Evolutionary conservation across 139 green algal genomes (phyloP).

Genomic region (Mychonastes homosphaera): DNA sequence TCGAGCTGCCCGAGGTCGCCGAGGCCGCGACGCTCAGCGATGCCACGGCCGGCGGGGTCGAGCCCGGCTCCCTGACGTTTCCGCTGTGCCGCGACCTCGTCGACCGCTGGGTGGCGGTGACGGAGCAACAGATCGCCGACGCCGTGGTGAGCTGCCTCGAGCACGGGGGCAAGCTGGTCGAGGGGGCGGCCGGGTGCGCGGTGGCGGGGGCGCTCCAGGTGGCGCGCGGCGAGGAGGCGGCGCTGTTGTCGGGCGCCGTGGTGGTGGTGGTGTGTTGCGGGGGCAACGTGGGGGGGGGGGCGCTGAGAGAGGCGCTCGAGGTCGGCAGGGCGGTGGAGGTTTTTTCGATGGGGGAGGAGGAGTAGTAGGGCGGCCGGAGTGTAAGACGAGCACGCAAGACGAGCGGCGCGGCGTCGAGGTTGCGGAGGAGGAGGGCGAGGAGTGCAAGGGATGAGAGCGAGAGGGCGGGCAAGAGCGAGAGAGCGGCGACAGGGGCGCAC

Average conservation of each 20-base stretch:
- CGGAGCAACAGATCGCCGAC: slow-evolving; percentile 46
- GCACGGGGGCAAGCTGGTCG: slow-evolving; percentile 35
- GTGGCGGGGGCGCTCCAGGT: slow-evolving; percentile 37
- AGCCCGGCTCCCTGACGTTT: slow-evolving; percentile 35
- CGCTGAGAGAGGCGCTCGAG: slow-evolving; percentile 14
- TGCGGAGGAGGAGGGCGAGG: no score
- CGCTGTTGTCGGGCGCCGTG: slow-evolving; percentile 15
- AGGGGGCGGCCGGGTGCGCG: slow-evolving; percentile 42
- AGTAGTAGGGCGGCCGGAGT: no score
- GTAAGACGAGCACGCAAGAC: no score
- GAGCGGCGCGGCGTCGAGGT: no score
- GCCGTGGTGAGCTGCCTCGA: slow-evolving; percentile 34
- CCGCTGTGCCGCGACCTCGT: slow-evolving; percentile 35
- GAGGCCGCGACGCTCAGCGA: neutral
- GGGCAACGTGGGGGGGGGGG: slow-evolving; percentile 34
- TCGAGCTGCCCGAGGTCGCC: neutral
- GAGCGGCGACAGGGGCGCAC: no score
- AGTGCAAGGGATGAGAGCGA: no score
- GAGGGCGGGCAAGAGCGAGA: no score
- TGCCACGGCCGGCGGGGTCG: slow-evolving; percentile 34
- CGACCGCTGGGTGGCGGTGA: slow-evolving; percentile 36
- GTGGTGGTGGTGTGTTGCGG: slow-evolving; percentile 43
- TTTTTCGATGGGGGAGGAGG: no score
- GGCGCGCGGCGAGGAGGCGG: neutral
- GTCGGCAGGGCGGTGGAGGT: no score